Conservation (phyloP, 768 basidiomycete genomes). For the Agrocybe praecox region DNA sequence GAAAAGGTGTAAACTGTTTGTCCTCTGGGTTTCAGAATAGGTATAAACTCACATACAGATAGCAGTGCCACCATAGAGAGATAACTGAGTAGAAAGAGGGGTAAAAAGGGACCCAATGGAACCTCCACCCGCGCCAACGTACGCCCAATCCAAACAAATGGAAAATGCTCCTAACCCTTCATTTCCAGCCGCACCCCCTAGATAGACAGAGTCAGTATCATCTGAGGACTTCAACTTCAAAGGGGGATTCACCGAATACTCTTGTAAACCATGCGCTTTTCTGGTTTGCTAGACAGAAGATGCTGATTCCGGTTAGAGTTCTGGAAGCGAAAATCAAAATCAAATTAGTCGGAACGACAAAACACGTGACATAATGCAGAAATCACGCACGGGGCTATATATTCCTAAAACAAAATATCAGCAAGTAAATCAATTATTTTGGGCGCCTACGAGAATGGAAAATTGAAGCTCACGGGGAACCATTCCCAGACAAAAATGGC, state of each 20-base stretch:
- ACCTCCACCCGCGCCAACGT: conserved; percentile 36
- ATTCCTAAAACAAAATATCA: conserved; percentile 15
- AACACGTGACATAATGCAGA: background rate
- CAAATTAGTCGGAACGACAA: background rate
- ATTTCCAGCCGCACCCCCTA: conserved; percentile 49
- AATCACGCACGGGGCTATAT: conserved; percentile 18
- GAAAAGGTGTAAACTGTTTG: too few relatives aligned
- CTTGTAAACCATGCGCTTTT: conserved; percentile 41
- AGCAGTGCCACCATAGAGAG: conserved; percentile 41
- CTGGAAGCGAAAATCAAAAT: background rate
- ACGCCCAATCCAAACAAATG: conserved; percentile 58
- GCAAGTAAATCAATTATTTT: background rate
- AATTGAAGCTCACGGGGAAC: conserved; percentile 28
- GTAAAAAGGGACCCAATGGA: conserved; percentile 41
- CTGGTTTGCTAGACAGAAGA: conserved; percentile 44
- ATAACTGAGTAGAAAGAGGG: conserved; percentile 55
- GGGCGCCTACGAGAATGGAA: background rate
- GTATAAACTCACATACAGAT: conserved; percentile 40
- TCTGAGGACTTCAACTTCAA: background rate
- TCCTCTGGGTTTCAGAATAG: too few relatives aligned
- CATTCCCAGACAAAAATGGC: conserved; percentile 46
- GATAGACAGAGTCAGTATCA: background rate
- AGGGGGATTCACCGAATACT: conserved; percentile 38
- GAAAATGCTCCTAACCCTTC: conserved; percentile 60
- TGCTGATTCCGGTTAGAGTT: conserved; percentile 47